Evolutionary conservation across 768 basidiomycete species (phyloP), one percentile per base, ranked within the genome.

Genomic region (Lentinula detonsa): DNA sequence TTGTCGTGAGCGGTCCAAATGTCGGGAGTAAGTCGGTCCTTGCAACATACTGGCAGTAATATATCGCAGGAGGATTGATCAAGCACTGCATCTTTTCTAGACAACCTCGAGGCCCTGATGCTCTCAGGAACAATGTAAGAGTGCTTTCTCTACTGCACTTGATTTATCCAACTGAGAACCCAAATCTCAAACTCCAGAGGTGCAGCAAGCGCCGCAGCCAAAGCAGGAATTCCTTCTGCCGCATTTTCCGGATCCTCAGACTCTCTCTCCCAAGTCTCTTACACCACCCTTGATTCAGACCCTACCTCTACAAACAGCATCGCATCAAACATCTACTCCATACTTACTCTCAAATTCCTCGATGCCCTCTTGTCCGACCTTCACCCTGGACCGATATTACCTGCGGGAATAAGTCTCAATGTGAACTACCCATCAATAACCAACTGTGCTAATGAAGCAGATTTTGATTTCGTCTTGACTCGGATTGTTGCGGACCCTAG

Each of bases 1-100:
- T 84, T 34, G 74, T 80, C 7, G 73, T 83, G 31, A 73, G 72
- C 61, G 81, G 81, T 0, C 74, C 79, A 0, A 82, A 82, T 64
- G 72, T 78, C 18, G 78, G 78, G 57, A 74, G 77, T 76, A 59
- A 67, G 76, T 64, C 5, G 6, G 4, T n/a, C 15, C 16, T 46
- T 5, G 3, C 6, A 3, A 42, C 16, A 54, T 23, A 23, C 23
- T 23, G 23, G 23, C 23, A 23, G 23, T 23, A 23, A 23, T 23
- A 23, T 23, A 23, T 23, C 23, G 23, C 23, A 23, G 2, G 23
- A 2, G 23, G 23, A 23, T 23, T 23, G 23, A 23, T 23, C 23
- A 23, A 1, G 23, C 23, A 23, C 23, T 23, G 23, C 23, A 23
- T 23, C 23, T 23, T 23, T 23, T 54, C 10, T 45, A 75, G 74